Conservation (phyloP, 2,329 filamentous ascomycete species). For the Orbilia brochopaga region DNA sequence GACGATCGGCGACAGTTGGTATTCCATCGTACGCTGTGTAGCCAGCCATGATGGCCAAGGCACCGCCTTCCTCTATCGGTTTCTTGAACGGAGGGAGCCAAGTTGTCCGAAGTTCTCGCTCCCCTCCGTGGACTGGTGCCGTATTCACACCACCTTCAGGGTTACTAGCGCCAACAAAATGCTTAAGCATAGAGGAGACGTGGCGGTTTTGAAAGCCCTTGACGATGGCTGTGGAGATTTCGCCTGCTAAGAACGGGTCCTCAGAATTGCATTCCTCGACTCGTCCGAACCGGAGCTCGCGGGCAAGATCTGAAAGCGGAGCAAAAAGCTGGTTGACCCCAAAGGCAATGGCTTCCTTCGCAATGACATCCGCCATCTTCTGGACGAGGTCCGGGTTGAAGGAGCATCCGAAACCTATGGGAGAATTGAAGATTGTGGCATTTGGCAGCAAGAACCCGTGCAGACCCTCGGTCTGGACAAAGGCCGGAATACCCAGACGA, state of each 20-base stretch:
- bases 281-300: slow-evolving; percentile 73
- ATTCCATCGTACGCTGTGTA: slow-evolving; percentile 78
- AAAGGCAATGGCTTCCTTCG: slow-evolving; percentile 69
- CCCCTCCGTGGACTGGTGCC: slow-evolving; percentile 65
- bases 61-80: slow-evolving; percentile 72
- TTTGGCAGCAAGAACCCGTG: slow-evolving; percentile 75
- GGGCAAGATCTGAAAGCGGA: slow-evolving; percentile 72
- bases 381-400: slow-evolving; percentile 70
- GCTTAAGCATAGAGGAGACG: slow-evolving; percentile 75
- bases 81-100: slow-evolving; percentile 70
- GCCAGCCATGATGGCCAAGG: slow-evolving; percentile 73
- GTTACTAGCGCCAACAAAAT: slow-evolving; percentile 72
- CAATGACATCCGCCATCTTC: slow-evolving; percentile 72
- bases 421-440: slow-evolving; percentile 79
- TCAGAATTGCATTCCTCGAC: slow-evolving; percentile 78
- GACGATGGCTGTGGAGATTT: slow-evolving; percentile 69
- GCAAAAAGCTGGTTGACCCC: slow-evolving; percentile 77
- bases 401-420: slow-evolving; percentile 73
- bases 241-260: slow-evolving; percentile 71
- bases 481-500: slow-evolving; percentile 72
- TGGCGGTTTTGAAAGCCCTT: slow-evolving; percentile 69
- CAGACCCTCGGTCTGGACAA: slow-evolving; percentile 75
- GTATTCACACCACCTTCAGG: slow-evolving; percentile 77
- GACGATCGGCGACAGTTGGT: slow-evolving; percentile 70
- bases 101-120: slow-evolving; percentile 65